Evolutionary conservation across 2,329 filamentous ascomycete species (phyloP), one percentile per base, ranked within the genome.

Genomic region (Coniochaeta hoffmannii): DNA sequence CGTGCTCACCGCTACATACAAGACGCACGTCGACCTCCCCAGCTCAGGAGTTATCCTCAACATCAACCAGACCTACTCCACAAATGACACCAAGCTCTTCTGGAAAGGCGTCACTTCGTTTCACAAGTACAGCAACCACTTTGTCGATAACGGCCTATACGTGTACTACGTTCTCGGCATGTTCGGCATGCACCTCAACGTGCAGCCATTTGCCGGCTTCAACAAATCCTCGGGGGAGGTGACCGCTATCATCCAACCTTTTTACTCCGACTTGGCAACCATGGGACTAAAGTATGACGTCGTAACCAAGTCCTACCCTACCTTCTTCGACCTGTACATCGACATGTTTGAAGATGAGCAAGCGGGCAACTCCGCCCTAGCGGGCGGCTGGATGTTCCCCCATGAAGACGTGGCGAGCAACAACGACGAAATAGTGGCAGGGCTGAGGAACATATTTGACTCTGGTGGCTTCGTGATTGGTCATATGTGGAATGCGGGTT

Each of bases 1-100:
- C 7, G 75, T 82, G 7, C 66, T 80, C 6, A 65, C 68, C 8
- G 74, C 57, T 70, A 77, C 32, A 59, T 51, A 51, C 30, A 51
- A 51, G 61, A 74, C 76, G 1, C 72, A 78, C 60, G 65, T 70
- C 0, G 76, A 77, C 36, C 68, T 58, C 65, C 66, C 65, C 0
- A 66, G 68, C 0, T 67, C 73, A 0, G 77, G 74, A 2, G 68
- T 73, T 62, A 38, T 73, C 3, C 54, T 71, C 31, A 66, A 61
- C 50, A 66, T 72, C 61, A 73, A 70, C 56, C 63, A 64, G 22
- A 64, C 65, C 1, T 64, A 63, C n/a, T n/a, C n/a, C 9, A 69
- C 71, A 41, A 64, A 61, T 10, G 62, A 69, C 22, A 68, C 73
- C 30, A 66, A 65, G 11, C 51, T 71, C 1, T 79, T 72, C 65